A percentile compares a stretch with the other conserved stretches of the same genome.
Conservation (phyloP, 2,329 filamentous ascomycete genomes). For the Canariomyces notabilis region DNA sequence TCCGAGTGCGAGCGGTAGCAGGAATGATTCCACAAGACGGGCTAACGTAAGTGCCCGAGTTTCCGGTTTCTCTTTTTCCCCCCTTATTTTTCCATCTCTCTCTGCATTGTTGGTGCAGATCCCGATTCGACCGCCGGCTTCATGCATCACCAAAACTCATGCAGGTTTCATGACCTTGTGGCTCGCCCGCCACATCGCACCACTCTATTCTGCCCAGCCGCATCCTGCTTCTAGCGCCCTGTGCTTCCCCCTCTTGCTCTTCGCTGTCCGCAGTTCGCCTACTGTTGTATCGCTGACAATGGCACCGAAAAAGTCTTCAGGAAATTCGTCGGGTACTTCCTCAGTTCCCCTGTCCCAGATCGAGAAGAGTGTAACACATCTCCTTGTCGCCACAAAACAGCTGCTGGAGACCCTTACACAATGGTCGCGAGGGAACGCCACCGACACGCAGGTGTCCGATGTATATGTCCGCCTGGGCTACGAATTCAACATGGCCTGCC, state of each 20-base stretch:
- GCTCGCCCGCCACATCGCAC: conserved; percentile 1
- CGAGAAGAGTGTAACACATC: conserved; percentile 97
- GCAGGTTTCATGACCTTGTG: conserved; percentile 4
- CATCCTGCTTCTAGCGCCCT: not conserved
- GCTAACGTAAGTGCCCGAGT: conserved; percentile 50
- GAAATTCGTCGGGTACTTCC: conserved; percentile 43
- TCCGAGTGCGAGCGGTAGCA: conserved; percentile 27
- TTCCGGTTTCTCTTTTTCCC: conserved; percentile 13
- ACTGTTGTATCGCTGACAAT: conserved; percentile 28
- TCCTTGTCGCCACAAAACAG: conserved; percentile 95
- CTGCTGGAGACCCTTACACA: conserved; percentile 94
- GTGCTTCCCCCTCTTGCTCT: not conserved
- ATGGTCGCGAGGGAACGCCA: conserved; percentile 90
- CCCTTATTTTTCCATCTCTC: not conserved
- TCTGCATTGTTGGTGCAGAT: conserved; percentile 16
- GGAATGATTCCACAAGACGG: conserved; percentile 44
- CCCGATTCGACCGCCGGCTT: conserved; percentile 18
- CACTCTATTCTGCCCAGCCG: not conserved
- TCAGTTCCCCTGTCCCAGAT: conserved; percentile 85
- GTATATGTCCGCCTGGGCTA: conserved; percentile 97
- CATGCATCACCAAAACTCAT: conserved; percentile 13
- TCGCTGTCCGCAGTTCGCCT: conserved; percentile 1
- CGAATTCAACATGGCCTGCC: conserved; percentile 98
- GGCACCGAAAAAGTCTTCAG: conserved; percentile 30
- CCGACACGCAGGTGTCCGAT: conserved; percentile 92